A percentile compares a stretch with the other conserved stretches of the same genome.
Conservation (phyloP, 2,329 filamentous ascomycete species). For the Aureobasidium subglaciale region DNA sequence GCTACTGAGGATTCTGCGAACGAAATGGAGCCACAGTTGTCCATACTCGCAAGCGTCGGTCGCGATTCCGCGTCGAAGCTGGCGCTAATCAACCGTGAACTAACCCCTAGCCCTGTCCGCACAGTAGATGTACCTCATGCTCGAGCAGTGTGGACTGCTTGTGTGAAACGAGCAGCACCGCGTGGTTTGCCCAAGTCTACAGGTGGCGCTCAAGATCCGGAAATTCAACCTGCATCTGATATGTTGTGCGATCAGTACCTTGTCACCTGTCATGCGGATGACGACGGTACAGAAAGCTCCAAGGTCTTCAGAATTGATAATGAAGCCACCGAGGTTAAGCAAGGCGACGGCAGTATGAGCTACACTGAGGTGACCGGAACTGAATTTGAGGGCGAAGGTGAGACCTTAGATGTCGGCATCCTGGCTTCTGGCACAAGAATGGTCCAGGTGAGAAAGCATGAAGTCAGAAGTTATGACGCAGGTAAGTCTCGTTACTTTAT, state of each 20-base stretch:
- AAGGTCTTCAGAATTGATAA: conserved; percentile 57
- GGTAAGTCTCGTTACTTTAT: conserved; percentile 47
- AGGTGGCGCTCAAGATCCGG: conserved; percentile 37
- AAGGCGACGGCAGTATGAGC: conserved; percentile 43
- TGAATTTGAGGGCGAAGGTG: conserved; percentile 86
- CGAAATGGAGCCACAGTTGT: conserved; percentile 29
- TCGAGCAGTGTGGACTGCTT: conserved; percentile 74
- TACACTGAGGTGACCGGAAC: conserved; percentile 59
- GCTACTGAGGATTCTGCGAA: conserved; percentile 32
- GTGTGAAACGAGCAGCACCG: conserved; percentile 12
- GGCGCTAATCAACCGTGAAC: conserved; percentile 67
- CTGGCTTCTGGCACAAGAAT: conserved; percentile 75
- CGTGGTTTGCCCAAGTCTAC: conserved; percentile 38
- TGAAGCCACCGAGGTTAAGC: conserved; percentile 56
- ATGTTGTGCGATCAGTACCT: conserved; percentile 70
- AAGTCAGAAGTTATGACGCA: conserved; percentile 84
- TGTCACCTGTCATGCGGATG: conserved; percentile 66
- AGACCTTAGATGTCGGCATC: conserved; percentile 77
- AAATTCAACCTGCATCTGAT: conserved; percentile 38
- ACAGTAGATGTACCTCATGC: conserved; percentile 67
- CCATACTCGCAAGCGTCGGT: conserved; percentile 54
- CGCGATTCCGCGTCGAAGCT: conserved; percentile 61
- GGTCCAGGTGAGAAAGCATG: conserved; percentile 78
- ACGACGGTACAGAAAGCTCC: conserved; percentile 64
- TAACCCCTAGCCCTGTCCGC: conserved; percentile 65